Base-by-base conservation (phyloP, 768 basidiomycete genomes). In the Tricholoma matsutake region DNA sequence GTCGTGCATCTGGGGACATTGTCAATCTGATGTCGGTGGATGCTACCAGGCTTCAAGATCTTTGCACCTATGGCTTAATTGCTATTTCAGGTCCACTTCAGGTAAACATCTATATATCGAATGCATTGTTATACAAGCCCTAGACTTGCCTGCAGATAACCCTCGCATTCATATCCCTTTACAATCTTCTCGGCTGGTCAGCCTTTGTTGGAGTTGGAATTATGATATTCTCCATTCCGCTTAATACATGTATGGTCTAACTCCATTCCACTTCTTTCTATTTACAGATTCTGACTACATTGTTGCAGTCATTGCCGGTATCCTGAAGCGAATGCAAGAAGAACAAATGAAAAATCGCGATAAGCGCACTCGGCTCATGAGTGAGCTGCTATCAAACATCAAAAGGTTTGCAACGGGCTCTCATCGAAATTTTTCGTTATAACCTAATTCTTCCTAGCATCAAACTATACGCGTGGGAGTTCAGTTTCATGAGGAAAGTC, bases 1-100 rank as follows among this genome's bases (percentile, higher is more conserved):
- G 83, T 9, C 85, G 92, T 43, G 83, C 91, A 0, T 86, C 92
- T 0, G 96, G 96, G 1, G 95, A 97, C 70, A 95, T 97, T 35
- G 94, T 97, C 63, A 98, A 97, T 69, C 74, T 96, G 32, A 95
- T 96, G 89, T 89, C 88, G 7, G 94, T 96, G 13, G 92, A 94
- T 64, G 85, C 92, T 0, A 86, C 83, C 13, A 78, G 90, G 35
- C 73, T 94, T 45, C 91, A 93, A 65, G 92, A 94, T 61, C 78
- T 94, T 25, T 91, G 89, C 70, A 85, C 87, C 0, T 93, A 90
- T 69, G 93, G 89, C 1, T 78, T 97, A 45, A 95, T 96, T 61
- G 81, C 86, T 3, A 81, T 96, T 69, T 92, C 89, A 2, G 96
- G 93, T 1, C 90, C 94, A 6, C 83, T 92, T 69, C 94, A 94